Conservation (phyloP, 1,284 basidiomycete genomes). For the Cystobasidiaceae sp. region DNA sequence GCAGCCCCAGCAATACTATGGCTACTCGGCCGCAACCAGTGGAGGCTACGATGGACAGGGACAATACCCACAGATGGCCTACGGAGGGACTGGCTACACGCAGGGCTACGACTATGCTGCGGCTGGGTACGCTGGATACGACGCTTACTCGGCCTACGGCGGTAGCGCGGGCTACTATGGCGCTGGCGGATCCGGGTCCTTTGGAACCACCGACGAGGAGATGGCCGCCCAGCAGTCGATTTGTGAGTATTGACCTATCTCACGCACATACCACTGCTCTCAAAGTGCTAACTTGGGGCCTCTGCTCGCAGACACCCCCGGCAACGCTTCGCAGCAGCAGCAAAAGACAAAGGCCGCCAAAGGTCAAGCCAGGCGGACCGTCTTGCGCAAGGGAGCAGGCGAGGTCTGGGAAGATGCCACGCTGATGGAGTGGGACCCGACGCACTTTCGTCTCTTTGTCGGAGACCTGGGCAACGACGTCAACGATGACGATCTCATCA, state of each 20-base stretch:
- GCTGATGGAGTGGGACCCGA: constrained; percentile 93
- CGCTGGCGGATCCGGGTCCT: constrained; percentile 1
- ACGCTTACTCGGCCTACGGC: constrained; percentile 3
- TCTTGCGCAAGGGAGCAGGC: constrained; percentile 87
- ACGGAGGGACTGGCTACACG: neutral
- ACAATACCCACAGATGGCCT: neutral
- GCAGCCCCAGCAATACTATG: neutral
- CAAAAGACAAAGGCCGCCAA: constrained; percentile 60
- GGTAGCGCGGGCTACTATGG: constrained; percentile 2
- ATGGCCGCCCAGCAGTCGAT: constrained; percentile 25
- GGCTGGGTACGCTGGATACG: constrained; percentile 12
- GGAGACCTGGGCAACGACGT: constrained; percentile 98
- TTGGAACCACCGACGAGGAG: constrained; percentile 21
- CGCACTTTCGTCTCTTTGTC: constrained; percentile 97
- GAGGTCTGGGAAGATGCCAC: constrained; percentile 98
- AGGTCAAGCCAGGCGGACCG: constrained; percentile 87
- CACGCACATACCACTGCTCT: neutral
- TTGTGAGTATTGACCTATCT: neutral
- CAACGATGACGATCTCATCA: constrained; percentile 65
- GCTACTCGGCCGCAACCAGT: constrained; percentile 1
- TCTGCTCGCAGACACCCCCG: constrained; percentile 8
- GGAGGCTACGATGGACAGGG: constrained; percentile 1
- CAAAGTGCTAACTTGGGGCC: neutral
- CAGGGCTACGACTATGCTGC: constrained; percentile 11
- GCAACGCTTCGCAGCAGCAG: constrained; percentile 7